Evolutionary conservation across 768 basidiomycete genomes (phyloP).

Genomic region (Boletus reticulatus): DNA sequence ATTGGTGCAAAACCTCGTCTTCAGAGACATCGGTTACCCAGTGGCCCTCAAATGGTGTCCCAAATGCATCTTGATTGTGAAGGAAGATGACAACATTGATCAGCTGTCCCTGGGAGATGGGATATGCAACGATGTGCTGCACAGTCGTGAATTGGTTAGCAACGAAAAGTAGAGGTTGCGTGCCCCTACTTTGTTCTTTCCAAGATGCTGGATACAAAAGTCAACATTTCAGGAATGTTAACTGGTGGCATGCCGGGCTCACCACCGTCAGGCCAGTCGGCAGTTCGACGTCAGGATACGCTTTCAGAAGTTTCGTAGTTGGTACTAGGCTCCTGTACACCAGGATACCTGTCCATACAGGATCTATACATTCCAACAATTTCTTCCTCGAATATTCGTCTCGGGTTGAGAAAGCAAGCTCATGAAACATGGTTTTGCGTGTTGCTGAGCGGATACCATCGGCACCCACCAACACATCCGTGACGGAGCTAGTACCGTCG

Average conservation of each 20-base stretch:
- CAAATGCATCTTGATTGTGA: slow-evolving; percentile 28
- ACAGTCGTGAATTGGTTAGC: background rate
- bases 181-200: slow-evolving; percentile 17
- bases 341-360: slow-evolving; percentile 38
- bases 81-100: slow-evolving; percentile 36
- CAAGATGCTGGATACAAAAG: slow-evolving; percentile 19
- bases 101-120: slow-evolving; percentile 36
- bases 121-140: slow-evolving; percentile 41
- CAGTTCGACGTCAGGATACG: slow-evolving; percentile 30
- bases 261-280: slow-evolving; percentile 26
- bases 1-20: slow-evolving; percentile 31
- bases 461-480: slow-evolving; percentile 42
- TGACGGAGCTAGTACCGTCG: slow-evolving; percentile 33
- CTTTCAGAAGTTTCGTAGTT: slow-evolving; percentile 25
- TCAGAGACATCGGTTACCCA: slow-evolving; percentile 29
- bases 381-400: slow-evolving; percentile 4
- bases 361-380: slow-evolving; percentile 27
- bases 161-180: background rate
- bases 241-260: background rate
- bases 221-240: background rate
- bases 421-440: slow-evolving; percentile 27
- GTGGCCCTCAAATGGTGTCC: slow-evolving; percentile 29
- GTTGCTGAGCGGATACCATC: slow-evolving; percentile 43
- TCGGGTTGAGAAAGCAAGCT: slow-evolving; percentile 5
- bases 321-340: slow-evolving; percentile 40